A percentile compares a stretch with the other conserved stretches of the same genome.
phyloP scores from a whole-genome alignment of 306 rosid species.

The Cucumis cinereus region DNA sequence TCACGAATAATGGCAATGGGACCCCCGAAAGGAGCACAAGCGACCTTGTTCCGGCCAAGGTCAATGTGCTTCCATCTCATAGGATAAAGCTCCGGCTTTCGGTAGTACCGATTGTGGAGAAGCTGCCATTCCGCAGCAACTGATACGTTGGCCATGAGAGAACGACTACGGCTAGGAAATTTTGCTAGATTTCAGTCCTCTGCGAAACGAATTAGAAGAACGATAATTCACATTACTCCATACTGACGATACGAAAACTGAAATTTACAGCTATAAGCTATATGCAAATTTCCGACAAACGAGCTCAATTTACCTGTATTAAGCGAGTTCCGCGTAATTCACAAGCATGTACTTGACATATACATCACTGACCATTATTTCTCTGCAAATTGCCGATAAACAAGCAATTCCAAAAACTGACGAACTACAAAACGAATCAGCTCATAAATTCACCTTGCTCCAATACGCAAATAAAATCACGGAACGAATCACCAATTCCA shows the following conservation, averaged over 20 bases:
- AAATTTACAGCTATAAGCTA: background rate
- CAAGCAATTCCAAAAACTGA: background rate
- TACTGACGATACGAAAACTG: background rate
- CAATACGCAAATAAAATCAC: background rate
- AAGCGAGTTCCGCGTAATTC: background rate
- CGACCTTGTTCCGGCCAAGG: constrained; percentile 78
- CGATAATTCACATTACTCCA: too few relatives aligned
- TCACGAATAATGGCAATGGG: constrained; percentile 92
- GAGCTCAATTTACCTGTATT: background rate
- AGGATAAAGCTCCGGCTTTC: constrained; percentile 71
- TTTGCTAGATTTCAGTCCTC: background rate
- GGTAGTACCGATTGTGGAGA: constrained; percentile 83
- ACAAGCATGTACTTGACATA: background rate
- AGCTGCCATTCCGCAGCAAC: constrained; percentile 99
- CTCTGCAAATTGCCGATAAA: background rate
- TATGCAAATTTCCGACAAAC: background rate
- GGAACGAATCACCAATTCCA: background rate
- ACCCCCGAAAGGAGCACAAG: constrained; percentile 85
- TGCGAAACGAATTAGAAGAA: background rate
- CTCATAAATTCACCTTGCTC: background rate
- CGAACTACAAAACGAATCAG: background rate
- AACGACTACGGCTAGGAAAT: background rate
- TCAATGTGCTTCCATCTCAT: constrained; percentile 77
- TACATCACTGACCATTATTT: background rate
- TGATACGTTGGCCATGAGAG: constrained; percentile 69